Base-by-base conservation (phyloP, 176 grass and related monocot genomes). In the Avena sativa region DNA sequence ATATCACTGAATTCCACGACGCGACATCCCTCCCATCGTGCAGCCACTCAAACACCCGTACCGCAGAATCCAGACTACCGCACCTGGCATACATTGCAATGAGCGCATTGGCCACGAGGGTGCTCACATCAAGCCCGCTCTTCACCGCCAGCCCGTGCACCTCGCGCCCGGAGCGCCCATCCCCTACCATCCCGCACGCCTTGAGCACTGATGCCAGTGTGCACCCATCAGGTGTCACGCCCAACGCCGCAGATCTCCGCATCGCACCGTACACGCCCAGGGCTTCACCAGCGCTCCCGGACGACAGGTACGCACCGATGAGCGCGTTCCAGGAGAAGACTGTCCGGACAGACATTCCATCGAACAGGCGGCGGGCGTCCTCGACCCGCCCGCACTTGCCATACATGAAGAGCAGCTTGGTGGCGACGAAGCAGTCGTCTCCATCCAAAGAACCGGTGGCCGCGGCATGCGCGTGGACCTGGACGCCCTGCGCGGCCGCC, bases 321-420 rank as follows among this genome's bases (percentile, higher is more conserved):
- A 98, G 96, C 17, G 91, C 96, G 71, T 95, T 98, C 96, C 96
- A 98, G 53, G 93, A 74, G 86, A 98, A 98, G 16, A 98, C 86
- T 8, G 93, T 93, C 68, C 88, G 91, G 2, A 30, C 76, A 36
- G 93, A 79, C 93, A 98, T 89, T 86, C 86, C 91, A 47, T 95
- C 90, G 44, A 95, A 95, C 88, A 98, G 56, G 15, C 84, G 81
- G 61, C 89, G 89, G 20, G 93, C 93, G 53, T 90, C 86, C 7
- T 10, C 43, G 16, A 93, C 65, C 15, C 64, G 83, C 25, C 86
- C 93, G 79, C 93, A 95, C 76, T 92, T 92, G 25, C 96, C 93
- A 78, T 95, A 98, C 93, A 98, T 92, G 72, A 95, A 92, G 8
- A 98, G 30, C 53, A 98, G 84, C 87, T 95, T 95, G 76, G 96